Conservation (phyloP, 371 early-diverging fungal species). For the Rhizomucor pusillus region DNA sequence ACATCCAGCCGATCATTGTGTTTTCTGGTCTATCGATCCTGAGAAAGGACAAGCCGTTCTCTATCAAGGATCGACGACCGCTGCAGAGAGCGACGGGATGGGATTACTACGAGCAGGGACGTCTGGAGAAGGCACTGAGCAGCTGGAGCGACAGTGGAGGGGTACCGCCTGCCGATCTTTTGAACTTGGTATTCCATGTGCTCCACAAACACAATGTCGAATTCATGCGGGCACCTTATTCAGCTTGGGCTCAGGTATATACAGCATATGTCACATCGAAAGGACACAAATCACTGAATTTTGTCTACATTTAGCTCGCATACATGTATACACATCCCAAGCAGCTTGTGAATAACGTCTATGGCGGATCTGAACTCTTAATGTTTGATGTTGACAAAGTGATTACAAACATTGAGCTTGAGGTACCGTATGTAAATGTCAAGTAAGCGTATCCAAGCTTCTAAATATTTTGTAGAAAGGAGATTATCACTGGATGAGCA, state of each 20-base stretch:
- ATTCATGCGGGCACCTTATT: constrained; percentile 82
- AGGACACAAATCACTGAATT: background rate
- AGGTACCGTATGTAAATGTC: constrained; percentile 26
- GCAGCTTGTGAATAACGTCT: constrained; percentile 70
- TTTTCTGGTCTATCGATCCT: constrained; percentile 71
- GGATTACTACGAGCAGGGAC: constrained; percentile 69
- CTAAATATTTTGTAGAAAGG: constrained; percentile 35
- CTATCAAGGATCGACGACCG: constrained; percentile 65
- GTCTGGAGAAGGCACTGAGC: constrained; percentile 56
- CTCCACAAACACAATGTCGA: constrained; percentile 65
- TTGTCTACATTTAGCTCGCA: constrained; percentile 49
- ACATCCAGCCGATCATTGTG: constrained; percentile 76
- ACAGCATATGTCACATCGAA: background rate
- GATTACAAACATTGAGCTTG: constrained; percentile 64
- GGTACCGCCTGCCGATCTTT: constrained; percentile 61
- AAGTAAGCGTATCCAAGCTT: background rate
- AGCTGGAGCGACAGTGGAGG: constrained; percentile 57
- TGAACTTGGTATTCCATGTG: constrained; percentile 70
- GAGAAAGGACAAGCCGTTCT: constrained; percentile 73
- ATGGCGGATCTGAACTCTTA: constrained; percentile 70
- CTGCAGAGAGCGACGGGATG: constrained; percentile 65
- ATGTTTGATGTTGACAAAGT: constrained; percentile 82
- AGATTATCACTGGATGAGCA: constrained; percentile 67
- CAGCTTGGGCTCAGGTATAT: constrained; percentile 75
- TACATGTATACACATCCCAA: constrained; percentile 72